Conservation (phyloP, 2,329 filamentous ascomycete genomes). For the Claviceps arundinis region DNA sequence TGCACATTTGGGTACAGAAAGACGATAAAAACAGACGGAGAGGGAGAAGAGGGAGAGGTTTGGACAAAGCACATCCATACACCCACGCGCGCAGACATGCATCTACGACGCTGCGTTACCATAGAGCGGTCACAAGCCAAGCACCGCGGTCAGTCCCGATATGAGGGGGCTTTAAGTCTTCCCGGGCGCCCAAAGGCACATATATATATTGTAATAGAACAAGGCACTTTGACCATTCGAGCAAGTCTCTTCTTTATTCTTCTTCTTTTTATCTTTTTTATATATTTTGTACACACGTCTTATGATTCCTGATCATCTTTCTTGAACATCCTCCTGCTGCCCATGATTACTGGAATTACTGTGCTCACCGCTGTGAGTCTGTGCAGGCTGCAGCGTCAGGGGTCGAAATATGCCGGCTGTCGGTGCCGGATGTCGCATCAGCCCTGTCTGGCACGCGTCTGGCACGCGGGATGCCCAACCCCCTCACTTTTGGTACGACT, state of each 20-base stretch:
- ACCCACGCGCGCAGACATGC: background rate
- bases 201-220: conserved; percentile 3
- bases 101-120: conserved; percentile 13
- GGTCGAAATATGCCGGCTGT: too few species aligned
- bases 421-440: too few species aligned
- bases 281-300: background rate
- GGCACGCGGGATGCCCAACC: too few species aligned
- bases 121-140: conserved; percentile 14
- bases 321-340: background rate
- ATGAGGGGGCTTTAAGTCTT: background rate
- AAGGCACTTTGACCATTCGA: background rate
- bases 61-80: conserved; percentile 3
- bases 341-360: background rate
- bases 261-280: background rate
- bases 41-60: background rate
- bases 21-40: background rate
- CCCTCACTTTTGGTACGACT: too few species aligned
- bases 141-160: conserved; percentile 1
- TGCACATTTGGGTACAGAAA: too few species aligned
- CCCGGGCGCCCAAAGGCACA: conserved; percentile 2
- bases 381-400: too few species aligned
- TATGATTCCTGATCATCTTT: too few species aligned
- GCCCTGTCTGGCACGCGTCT: too few species aligned
- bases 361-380: too few species aligned
- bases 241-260: background rate